Evolutionary conservation across 345 rosid genomes (phyloP).

Genomic region (Hibiscus tridactylites): DNA sequence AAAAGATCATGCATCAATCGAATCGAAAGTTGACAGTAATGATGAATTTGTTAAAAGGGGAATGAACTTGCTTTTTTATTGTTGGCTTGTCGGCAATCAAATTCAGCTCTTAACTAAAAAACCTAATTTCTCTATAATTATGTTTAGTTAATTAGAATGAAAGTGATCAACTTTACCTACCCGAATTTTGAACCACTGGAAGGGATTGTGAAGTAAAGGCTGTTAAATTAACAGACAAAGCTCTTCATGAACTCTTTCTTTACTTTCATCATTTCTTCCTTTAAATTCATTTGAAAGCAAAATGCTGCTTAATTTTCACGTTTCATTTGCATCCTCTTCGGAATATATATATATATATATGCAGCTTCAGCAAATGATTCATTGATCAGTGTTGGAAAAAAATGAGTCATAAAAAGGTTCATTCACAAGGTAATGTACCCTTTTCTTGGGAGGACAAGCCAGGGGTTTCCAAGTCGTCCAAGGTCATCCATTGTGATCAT

Average conservation of each 20-base stretch:
- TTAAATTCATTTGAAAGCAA: conserved; percentile 12
- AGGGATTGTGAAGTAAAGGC: not conserved
- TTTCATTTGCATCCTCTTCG: not conserved
- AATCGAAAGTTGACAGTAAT: not conserved
- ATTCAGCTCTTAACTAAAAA: conserved; percentile 1
- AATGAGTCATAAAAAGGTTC: conserved; percentile 31
- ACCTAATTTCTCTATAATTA: not conserved
- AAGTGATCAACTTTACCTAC: not conserved
- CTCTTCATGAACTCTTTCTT: not conserved
- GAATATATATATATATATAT: not conserved
- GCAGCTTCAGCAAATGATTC: too few species aligned
- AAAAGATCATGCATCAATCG: too few species aligned
- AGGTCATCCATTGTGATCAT: conserved; percentile 12
- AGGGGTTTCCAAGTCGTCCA: conserved; percentile 55
- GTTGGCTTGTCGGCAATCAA: conserved; percentile 2
- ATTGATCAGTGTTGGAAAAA: not conserved
- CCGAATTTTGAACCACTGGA: not conserved
- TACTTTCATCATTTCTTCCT: not conserved
- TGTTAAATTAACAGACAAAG: conserved; percentile 1
- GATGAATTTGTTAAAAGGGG: not conserved
- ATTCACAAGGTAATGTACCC: conserved; percentile 59
- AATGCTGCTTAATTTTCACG: not conserved
- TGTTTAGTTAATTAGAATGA: not conserved
- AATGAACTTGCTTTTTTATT: not conserved
- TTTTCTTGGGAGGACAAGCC: conserved; percentile 68